These are phyloP conservation scores for Aspergillus neoniger DNA, from an alignment of 2,329 filamentous ascomycete species.

Conservation along the genomic window DNA sequence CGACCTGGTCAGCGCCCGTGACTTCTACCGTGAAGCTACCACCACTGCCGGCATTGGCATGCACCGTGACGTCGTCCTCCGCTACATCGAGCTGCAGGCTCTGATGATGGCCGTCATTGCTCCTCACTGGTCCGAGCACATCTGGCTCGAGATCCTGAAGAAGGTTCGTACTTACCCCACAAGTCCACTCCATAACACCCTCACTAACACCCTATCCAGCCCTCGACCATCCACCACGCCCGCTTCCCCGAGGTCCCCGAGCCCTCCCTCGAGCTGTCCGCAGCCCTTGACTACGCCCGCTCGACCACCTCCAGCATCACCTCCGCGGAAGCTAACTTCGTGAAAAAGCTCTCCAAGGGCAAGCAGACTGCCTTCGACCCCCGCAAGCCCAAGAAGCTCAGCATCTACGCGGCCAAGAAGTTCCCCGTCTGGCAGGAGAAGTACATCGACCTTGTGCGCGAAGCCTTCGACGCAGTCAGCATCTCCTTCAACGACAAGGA, in stretches of 20 bases:
- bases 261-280: slow-evolving; percentile 67
- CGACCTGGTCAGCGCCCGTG: slow-evolving; percentile 83
- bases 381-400: slow-evolving; percentile 87
- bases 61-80: slow-evolving; percentile 76
- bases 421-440: slow-evolving; percentile 92
- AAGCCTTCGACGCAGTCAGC: slow-evolving; percentile 65
- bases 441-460: slow-evolving; percentile 77
- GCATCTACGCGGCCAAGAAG: slow-evolving; percentile 75
- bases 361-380: slow-evolving; percentile 84
- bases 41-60: slow-evolving; percentile 77
- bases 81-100: slow-evolving; percentile 84
- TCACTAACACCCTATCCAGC: slow-evolving; percentile 39
- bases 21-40: slow-evolving; percentile 85
- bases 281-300: slow-evolving; percentile 80
- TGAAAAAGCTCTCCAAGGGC: slow-evolving; percentile 91
- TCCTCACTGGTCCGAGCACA: slow-evolving; percentile 91
- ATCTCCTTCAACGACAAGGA: slow-evolving; percentile 76
- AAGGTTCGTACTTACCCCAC: slow-evolving; percentile 46
- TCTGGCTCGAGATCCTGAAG: slow-evolving; percentile 88
- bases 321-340: slow-evolving; percentile 71
- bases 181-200: background rate
- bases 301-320: slow-evolving; percentile 75
- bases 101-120: slow-evolving; percentile 80
- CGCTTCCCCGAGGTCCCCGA: slow-evolving; percentile 70
- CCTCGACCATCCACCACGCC: slow-evolving; percentile 75